Evolutionary conservation across 1,284 basidiomycete species (phyloP).

Genomic region (Puccinia coronata): DNA sequence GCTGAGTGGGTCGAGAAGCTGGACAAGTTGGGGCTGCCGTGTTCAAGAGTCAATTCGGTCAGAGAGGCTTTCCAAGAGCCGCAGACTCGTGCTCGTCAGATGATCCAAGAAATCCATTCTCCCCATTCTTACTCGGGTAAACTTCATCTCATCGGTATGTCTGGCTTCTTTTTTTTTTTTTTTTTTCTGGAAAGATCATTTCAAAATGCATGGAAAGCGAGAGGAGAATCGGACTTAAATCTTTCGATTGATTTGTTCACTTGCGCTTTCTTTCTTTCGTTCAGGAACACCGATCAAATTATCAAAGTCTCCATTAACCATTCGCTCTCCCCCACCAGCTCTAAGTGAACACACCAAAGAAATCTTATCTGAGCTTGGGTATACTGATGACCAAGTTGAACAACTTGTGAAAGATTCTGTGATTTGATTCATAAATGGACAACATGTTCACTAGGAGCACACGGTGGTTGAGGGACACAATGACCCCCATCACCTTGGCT

Average conservation of each 20-base stretch:
- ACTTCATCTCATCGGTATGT: conserved; percentile 67
- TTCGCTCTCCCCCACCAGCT: conserved; percentile 56
- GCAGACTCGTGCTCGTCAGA: conserved; percentile 71
- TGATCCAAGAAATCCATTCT: conserved; percentile 66
- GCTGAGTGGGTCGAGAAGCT: conserved; percentile 74
- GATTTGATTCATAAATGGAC: conserved; percentile 59
- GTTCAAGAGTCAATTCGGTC: conserved; percentile 91
- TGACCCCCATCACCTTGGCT: background rate
- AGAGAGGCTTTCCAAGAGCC: conserved; percentile 86
- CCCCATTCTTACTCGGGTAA: conserved; percentile 76
- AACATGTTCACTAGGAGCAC: background rate
- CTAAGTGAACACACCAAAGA: conserved; percentile 60
- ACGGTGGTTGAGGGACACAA: no score
- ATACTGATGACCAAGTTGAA: conserved; percentile 65
- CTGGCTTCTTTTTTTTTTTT: background rate
- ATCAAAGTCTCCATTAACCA: conserved; percentile 35
- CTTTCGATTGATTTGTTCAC: no score
- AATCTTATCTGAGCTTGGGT: conserved; percentile 65
- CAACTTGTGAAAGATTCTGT: conserved; percentile 65
- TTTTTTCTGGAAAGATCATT: no score
- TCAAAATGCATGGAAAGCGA: no score
- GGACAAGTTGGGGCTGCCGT: conserved; percentile 80
- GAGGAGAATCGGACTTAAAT: no score
- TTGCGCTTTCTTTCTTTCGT: conserved; percentile 79
- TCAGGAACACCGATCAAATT: conserved; percentile 26